phyloP scores from a whole-genome alignment of 768 basidiomycete species.

The Auriculariales sp. region DNA sequence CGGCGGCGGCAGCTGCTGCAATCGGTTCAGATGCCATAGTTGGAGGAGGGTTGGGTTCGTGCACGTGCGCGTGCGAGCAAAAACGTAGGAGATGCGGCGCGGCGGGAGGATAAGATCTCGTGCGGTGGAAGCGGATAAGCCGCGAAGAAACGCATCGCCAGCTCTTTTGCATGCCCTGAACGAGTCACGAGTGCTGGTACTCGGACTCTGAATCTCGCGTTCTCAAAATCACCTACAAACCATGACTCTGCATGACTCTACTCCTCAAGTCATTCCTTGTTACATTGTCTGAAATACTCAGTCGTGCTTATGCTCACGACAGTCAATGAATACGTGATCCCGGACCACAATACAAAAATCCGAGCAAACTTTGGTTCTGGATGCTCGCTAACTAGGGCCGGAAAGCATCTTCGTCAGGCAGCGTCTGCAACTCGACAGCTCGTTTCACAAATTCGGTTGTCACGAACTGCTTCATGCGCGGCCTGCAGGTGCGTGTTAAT shows the following conservation, averaged over 20 bases:
- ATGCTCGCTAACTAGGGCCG: not conserved
- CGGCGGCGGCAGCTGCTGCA: not conserved
- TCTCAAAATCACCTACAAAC: too few relatives aligned
- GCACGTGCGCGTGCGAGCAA: not conserved
- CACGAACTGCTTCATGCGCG: conserved; percentile 66
- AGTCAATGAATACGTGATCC: too few relatives aligned
- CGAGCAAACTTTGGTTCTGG: too few relatives aligned
- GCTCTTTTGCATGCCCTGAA: not conserved
- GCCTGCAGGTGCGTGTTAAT: conserved; percentile 29
- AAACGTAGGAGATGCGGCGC: not conserved
- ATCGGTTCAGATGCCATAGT: not conserved
- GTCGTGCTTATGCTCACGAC: too few relatives aligned
- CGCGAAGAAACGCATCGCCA: not conserved
- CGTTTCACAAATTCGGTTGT: conserved; percentile 64
- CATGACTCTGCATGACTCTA: too few relatives aligned
- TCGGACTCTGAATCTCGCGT: too few relatives aligned
- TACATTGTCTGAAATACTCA: too few relatives aligned
- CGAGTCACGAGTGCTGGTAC: conserved; percentile 1
- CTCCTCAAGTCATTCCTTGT: too few relatives aligned
- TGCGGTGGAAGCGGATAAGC: not conserved
- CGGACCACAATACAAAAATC: too few relatives aligned
- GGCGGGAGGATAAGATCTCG: not conserved
- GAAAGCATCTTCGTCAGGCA: conserved; percentile 73
- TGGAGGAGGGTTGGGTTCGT: too few relatives aligned
- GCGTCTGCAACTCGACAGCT: conserved; percentile 68